phyloP scores from a whole-genome alignment of 352 stramenopile species.

The Globisporangium alternatum region DNA sequence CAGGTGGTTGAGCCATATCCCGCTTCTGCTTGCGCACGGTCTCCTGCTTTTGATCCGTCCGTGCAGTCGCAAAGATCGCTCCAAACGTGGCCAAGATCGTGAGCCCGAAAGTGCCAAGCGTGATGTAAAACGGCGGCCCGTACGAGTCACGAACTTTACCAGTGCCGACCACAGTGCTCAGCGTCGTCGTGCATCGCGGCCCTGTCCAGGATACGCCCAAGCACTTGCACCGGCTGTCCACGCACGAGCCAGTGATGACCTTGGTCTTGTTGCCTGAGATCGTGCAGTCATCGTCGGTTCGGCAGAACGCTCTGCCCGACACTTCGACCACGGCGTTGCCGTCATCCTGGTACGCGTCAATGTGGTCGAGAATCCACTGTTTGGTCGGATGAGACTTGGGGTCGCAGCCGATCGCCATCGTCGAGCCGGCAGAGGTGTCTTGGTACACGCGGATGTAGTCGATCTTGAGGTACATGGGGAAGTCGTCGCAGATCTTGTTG shows the following conservation, averaged over 20 bases:
- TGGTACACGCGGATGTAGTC: conserved; percentile 89
- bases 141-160: background rate
- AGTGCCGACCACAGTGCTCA: conserved; percentile 3
- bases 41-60: background rate
- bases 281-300: conserved; percentile 28
- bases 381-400: conserved; percentile 30
- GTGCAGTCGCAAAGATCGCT: background rate
- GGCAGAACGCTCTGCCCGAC: conserved; percentile 25
- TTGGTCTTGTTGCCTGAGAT: conserved; percentile 22
- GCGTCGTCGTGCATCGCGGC: conserved; percentile 26
- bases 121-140: background rate
- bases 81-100: background rate
- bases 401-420: conserved; percentile 29
- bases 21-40: too few relatives aligned
- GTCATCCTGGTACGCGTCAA: conserved; percentile 28
- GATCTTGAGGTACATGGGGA: conserved; percentile 65
- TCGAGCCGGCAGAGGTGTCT: conserved; percentile 22
- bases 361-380: conserved; percentile 33
- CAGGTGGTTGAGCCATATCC: too few relatives aligned
- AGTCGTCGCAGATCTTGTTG: conserved; percentile 42
- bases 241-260: conserved; percentile 30
- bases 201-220: conserved; percentile 29
- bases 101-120: too few relatives aligned
- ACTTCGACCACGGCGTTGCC: conserved; percentile 26
- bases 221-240: conserved; percentile 30